Evolutionary conservation across 805 yeast species (phyloP), one percentile per base, ranked within the genome.

Genomic region (Yamadazyma ubonensis): DNA sequence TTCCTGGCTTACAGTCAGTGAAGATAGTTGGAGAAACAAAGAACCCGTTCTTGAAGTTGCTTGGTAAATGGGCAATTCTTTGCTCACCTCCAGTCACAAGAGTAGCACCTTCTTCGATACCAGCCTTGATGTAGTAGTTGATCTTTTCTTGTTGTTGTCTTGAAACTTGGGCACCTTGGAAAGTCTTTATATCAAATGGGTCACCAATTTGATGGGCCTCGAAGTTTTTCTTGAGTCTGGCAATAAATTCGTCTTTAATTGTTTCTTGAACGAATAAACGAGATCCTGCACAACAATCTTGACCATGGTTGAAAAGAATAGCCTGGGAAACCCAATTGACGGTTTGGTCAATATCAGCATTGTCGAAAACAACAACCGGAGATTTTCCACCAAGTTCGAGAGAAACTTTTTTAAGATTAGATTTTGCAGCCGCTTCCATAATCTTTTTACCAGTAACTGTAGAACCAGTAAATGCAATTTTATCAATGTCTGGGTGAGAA

Each of bases 101-200:
- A 41, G 68, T 69, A 5, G 82, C 83, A 28, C 85, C 86, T 48
- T 71, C 68, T 21, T 64, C 61, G 41, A 72, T 63, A 39, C 83
- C 84, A 20, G 55, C 59, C 39, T 70, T 57, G 40, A 79, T 59
- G 53, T 74, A 74, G 11, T 58, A 55, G 48, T 70, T 57, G 38
- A 49, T 49, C 50, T 57, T 58, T 35, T 70, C 68, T 39, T 78
- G 73, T 49, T 79, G 77, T 38, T 52, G 55, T 45, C 64, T 67
- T 6, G 82, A 74, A 23, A 78, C 75, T 45, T 78, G 78, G 10
- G 85, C 81, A 15, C 83, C 83, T 39, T 71, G 69, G 41, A 67
- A 57, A 16, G 61, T 64, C 1, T 56, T 58, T 11, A 59, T 59
- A 30, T 63, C 70, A 44, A 64, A 67, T 49, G 78, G 78, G 41